These are phyloP conservation scores for Tolypocladium paradoxum DNA, from an alignment of 2,329 filamentous ascomycete genomes.

Conservation along the genomic window DNA sequence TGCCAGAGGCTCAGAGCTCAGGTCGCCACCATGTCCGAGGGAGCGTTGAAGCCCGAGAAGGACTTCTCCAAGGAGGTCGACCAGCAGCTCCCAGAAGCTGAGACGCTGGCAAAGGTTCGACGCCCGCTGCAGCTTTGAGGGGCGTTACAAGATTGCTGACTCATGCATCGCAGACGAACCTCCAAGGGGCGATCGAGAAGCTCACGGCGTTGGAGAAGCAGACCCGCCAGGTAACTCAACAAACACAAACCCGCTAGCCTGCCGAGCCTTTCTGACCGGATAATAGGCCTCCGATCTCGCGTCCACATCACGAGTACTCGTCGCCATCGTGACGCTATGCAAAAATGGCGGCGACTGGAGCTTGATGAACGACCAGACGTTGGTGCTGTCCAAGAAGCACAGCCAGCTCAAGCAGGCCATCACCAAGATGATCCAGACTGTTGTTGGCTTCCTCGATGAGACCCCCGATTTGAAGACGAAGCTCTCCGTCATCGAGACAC, in stretches of 20 bases:
- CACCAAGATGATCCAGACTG: constrained; percentile 96
- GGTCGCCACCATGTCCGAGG: constrained; percentile 59
- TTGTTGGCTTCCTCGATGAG: constrained; percentile 83
- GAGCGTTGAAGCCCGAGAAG: constrained; percentile 86
- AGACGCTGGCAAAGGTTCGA: constrained; percentile 78
- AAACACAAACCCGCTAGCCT: constrained; percentile 6
- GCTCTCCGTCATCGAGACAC: constrained; percentile 84
- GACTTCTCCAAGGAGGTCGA: constrained; percentile 97
- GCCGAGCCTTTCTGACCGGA: constrained; percentile 8
- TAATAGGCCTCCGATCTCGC: constrained; percentile 85
- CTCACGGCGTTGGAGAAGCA: constrained; percentile 89
- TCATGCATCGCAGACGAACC: constrained; percentile 48
- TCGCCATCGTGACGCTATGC: constrained; percentile 86
- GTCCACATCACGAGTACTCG: constrained; percentile 80
- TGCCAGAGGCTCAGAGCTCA: background rate
- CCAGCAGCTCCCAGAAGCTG: constrained; percentile 78
- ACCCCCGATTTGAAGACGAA: constrained; percentile 81
- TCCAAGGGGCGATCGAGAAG: constrained; percentile 86
- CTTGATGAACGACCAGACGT: constrained; percentile 90
- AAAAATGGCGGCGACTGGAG: constrained; percentile 90
- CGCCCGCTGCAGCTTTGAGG: constrained; percentile 7
- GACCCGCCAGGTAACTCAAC: constrained; percentile 67
- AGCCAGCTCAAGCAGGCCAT: constrained; percentile 98
- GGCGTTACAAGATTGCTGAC: constrained; percentile 5
- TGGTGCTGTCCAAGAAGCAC: constrained; percentile 98